Base-by-base conservation (phyloP, 2,329 filamentous ascomycete genomes). In the Cercospora sp. region DNA sequence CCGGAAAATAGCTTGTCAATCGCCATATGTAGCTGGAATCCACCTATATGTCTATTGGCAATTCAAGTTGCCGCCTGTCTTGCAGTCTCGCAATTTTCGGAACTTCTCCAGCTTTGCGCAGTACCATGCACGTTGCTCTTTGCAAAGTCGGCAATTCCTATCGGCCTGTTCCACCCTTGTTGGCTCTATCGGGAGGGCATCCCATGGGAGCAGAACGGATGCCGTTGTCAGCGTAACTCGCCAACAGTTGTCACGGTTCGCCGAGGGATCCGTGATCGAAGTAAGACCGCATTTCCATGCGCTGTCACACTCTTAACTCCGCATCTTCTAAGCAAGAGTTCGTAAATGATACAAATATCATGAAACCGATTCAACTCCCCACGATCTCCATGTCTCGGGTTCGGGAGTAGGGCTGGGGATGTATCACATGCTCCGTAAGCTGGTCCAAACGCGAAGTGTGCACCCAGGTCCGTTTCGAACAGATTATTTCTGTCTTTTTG, bases 1-100 rank as follows among this genome's bases (percentile, higher is more conserved):
- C 72, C 16, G 71, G 69, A 6, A 70, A 61, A 31, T 68, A 53
- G 16, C 7, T 33, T 13, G 33, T 8, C 3, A 36, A 16, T 20
- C 33, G 4, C 31, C 12, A 42, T 48, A 48, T 10, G 20, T 48
- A 48, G 42, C 42, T 23, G 42, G 42, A 48, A 48, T 23, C 3
- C 0, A 48, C n/a, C 42, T 48, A 18, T 23, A 20, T 48, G 42
- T 48, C 20, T 16, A 23, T 23, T 23, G 42, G 18, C 10, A 23
- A 23, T 9, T 48, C 42, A 48, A 20, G 42, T 3, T 48, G 20
- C 42, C 0, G 42, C 42, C n/a, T 48, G 42, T 23, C 3, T 20
- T 20, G 10, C 42, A 23, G 18, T 23, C 3, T 20, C 20, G 42
- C 42, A 18, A 48, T 6, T 48, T 48, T 48, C 42, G 18, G 42